A percentile compares a stretch with the other conserved stretches of the same genome.
Evolutionary conservation across 2,329 filamentous ascomycete species (phyloP).

Genomic region (Botrytis byssoidea): DNA sequence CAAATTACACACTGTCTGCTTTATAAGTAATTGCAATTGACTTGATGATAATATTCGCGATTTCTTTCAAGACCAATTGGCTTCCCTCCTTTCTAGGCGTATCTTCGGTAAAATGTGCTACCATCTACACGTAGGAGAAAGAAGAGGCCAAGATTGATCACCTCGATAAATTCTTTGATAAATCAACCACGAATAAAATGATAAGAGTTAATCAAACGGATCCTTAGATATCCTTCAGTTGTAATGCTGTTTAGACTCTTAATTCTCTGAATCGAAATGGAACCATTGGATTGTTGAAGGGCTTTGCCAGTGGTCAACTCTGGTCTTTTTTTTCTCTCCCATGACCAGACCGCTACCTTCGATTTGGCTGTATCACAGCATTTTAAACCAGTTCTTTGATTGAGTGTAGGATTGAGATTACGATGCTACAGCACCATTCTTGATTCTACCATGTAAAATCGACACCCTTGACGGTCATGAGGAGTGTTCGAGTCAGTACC

Average conservation of each 20-base stretch:
- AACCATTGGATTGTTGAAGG: too few relatives aligned
- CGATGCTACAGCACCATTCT: not conserved
- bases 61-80: not conserved
- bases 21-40: not conserved
- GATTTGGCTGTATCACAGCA: not conserved
- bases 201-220: too few relatives aligned
- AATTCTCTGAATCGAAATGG: too few relatives aligned
- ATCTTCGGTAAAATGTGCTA: not conserved
- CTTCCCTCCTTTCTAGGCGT: not conserved
- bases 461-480: not conserved
- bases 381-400: not conserved
- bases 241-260: too few relatives aligned
- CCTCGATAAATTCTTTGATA: too few relatives aligned
- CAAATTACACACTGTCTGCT: not conserved
- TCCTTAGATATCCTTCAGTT: too few relatives aligned
- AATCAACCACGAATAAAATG: too few relatives aligned
- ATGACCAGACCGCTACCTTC: not conserved
- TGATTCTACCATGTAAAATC: not conserved
- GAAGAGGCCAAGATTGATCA: too few relatives aligned
- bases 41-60: not conserved
- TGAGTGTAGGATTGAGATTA: not conserved
- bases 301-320: too few relatives aligned
- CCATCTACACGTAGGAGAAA: too few relatives aligned
- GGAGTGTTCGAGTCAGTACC: not conserved
- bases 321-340: too few relatives aligned